Base-by-base conservation (phyloP, 441 rosid species). In the Hura crepitans region DNA sequence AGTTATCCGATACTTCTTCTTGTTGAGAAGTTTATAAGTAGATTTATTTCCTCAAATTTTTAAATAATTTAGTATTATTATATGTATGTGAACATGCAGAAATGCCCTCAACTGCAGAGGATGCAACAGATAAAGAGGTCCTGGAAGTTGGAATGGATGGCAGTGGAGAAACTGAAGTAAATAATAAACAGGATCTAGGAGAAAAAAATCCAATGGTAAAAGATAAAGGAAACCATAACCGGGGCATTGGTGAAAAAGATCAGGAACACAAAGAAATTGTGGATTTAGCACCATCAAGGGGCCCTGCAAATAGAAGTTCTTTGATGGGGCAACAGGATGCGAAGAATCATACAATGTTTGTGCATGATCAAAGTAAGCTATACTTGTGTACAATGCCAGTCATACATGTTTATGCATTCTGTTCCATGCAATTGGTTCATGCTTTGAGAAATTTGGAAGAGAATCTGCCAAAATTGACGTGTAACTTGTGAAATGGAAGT, bases 351-450 rank as follows among this genome's bases (percentile, higher is more conserved):
- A 70, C 80, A 23, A 54, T 30, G 42, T 22, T 51, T 42, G 20
- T 42, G 51, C 42, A 71, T 63, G 66, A 56, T 60, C 72, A 74
- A 78, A 76, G 82, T 81, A 64, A 68, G 25, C 23, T 35, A 20
- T 66, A 49, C 45, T 51, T 68, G 62, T 59, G 35, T 43, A 28
- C 8, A 5, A 6, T 53, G 15, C 62, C 57, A 58, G 54, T 70
- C 15, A 15, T 63, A 51, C 45, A 39, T 64, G 71, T 65, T 47
- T 54, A 12, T 56, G 62, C 27, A 27, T 65, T 70, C 25, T 47
- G 33, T 11, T 50, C 50, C 56, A 30, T 31, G 20, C 51, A 4
- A n/a, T n/a, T 46, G 6, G 25, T 55, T 51, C 45, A 17, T 30
- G 27, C 62, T n/a, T 65, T 20, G 23, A 46, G 15, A 37, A 64